These are phyloP conservation scores for Spongiforma sp. DNA, from an alignment of 1,284 basidiomycete species.

Conservation along the genomic window DNA sequence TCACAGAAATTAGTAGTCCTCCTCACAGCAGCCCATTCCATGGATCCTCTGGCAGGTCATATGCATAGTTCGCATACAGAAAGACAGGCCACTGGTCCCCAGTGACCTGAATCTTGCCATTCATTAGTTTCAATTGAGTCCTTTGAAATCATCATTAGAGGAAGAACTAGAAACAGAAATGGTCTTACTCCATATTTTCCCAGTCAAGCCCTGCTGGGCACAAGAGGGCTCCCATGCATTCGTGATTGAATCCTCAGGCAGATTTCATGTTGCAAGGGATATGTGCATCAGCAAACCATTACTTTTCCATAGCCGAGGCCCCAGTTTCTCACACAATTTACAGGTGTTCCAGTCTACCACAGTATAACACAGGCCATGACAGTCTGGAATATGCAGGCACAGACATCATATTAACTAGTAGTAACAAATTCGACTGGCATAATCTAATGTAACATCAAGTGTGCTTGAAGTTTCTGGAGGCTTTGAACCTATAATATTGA, in stretches of 20 bases:
- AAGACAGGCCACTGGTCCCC: neutral
- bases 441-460: no score
- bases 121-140: neutral
- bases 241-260: neutral
- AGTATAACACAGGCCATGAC: no score
- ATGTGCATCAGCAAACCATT: no score
- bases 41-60: neutral
- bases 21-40: neutral
- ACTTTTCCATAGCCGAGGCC: no score
- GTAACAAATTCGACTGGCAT: no score
- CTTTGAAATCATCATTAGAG: neutral
- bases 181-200: neutral
- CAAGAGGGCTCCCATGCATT: neutral
- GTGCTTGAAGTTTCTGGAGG: no score
- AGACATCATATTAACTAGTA: no score
- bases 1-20: neutral
- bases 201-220: neutral
- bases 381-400: no score
- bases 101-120: neutral
- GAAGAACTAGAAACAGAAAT: neutral
- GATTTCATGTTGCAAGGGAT: neutral
- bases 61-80: neutral
- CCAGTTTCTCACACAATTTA: no score
- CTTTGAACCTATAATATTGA: no score
- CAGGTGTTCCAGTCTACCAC: no score